These are phyloP conservation scores for Mediolabrus comicus DNA, from an alignment of 108 stramenopile genomes.

Conservation along the genomic window DNA sequence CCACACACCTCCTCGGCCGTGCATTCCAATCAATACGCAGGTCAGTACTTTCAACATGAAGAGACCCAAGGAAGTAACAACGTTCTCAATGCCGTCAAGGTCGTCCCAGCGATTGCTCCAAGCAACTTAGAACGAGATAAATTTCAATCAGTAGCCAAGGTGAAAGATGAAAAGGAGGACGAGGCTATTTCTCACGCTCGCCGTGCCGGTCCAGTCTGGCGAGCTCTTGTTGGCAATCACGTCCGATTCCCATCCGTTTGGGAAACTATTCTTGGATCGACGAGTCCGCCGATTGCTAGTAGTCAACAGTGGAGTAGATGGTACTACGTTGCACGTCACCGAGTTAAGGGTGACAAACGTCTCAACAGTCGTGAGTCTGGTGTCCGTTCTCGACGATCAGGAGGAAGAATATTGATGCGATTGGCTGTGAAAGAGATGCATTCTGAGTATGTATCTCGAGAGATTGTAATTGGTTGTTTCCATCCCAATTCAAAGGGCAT, in stretches of 20 bases:
- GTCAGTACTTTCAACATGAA: slow-evolving; percentile 7
- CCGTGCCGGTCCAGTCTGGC: slow-evolving; percentile 69
- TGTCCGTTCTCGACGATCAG: slow-evolving; percentile 45
- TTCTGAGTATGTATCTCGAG: slow-evolving; percentile 43
- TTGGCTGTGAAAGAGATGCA: slow-evolving; percentile 61
- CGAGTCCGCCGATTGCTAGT: slow-evolving; percentile 40
- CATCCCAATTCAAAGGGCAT: slow-evolving; percentile 81
- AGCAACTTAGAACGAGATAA: neutral
- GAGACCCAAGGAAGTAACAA: neutral
- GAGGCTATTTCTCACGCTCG: slow-evolving; percentile 63
- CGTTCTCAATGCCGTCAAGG: neutral
- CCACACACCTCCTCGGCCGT: neutral
- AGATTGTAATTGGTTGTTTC: slow-evolving; percentile 73
- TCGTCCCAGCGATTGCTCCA: neutral
- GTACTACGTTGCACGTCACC: slow-evolving; percentile 68
- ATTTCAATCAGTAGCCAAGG: slow-evolving; percentile 5
- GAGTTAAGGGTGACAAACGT: slow-evolving; percentile 51
- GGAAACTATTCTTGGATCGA: slow-evolving; percentile 56
- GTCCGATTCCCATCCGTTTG: slow-evolving; percentile 73
- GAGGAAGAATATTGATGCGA: slow-evolving; percentile 72
- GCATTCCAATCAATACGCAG: neutral
- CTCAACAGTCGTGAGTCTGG: slow-evolving; percentile 52
- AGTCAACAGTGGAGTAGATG: slow-evolving; percentile 39
- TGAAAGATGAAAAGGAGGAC: neutral
- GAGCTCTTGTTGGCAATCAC: slow-evolving; percentile 73